Evolutionary conservation across 2,329 filamentous ascomycete species (phyloP), one percentile per base, ranked within the genome.

Genomic region (Nemania serpens): DNA sequence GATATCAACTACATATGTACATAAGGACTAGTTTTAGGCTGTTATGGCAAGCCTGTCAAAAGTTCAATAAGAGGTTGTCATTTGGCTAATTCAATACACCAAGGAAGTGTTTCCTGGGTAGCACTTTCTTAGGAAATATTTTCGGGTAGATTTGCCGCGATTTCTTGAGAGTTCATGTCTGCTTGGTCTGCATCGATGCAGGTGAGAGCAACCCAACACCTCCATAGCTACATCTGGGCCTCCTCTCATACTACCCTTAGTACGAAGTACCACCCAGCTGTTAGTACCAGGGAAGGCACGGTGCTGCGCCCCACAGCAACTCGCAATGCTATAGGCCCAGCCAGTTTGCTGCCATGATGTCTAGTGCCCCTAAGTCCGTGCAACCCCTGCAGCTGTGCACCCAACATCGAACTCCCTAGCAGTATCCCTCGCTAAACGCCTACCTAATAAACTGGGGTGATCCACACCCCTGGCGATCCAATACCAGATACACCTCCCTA

Each of bases 391-490:
- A 34, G 29, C 25, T 46, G 1, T 42, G 39, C 18, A 18, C 15
- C n/a, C 9, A 41, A 29, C 25, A 29, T 29, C 25, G 25, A 29
- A 7, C 25, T 29, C 25, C 25, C 25, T 29, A 29, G 25, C 25
- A n/a, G n/a, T n/a, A n/a, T n/a, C n/a, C 7, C 25, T 49, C 49
- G 37, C 45, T 53, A 49, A 47, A 48, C 37, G 33, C 59, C 45
- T 46, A 48, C 25, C 3, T 7, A 29, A 48, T 46, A 52, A n/a
- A 42, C 18, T n/a, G 36, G 25, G 34, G 48, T 34, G 42, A 61
- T 54, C 43, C 42, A 49, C 37, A n/a, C 29, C 57, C 49, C 48
- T 48, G 39, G 45, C 29, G 25, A 48, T 57, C 47, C 50, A 51
- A 55, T 43, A 53, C 15, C 18, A 34, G 17, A 17, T 6, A 29